Evolutionary conservation across 371 early-diverging fungal genomes (phyloP).

Genomic region (Mortierella sp.): DNA sequence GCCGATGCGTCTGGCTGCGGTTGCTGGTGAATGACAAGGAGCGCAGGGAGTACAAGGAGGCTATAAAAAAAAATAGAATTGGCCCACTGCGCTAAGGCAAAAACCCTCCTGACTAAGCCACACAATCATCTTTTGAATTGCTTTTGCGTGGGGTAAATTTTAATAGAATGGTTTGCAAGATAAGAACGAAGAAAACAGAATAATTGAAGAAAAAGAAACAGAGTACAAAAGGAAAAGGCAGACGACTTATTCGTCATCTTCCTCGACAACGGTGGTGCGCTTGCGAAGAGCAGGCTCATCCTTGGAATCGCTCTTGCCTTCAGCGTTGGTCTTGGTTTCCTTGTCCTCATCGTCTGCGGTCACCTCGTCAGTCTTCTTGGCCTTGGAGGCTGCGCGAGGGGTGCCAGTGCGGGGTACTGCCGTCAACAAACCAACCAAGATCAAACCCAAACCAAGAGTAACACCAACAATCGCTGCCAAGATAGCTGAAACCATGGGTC

Average conservation of each 20-base stretch:
- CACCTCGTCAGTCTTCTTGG: constrained; percentile 61
- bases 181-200: neutral
- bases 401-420: constrained; percentile 34
- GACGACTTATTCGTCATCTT: constrained; percentile 19
- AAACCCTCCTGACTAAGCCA: neutral
- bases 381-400: constrained; percentile 33
- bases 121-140: neutral
- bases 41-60: neutral
- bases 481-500: constrained; percentile 63
- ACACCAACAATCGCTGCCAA: constrained; percentile 56
- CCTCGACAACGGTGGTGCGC: constrained; percentile 32
- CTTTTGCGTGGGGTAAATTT: neutral
- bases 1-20: neutral
- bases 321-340: constrained; percentile 6
- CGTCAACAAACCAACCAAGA: constrained; percentile 56
- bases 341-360: constrained; percentile 50
- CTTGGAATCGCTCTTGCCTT: constrained; percentile 14
- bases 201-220: neutral
- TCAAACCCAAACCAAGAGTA: constrained; percentile 56
- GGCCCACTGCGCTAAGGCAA: neutral
- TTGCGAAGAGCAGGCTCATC: constrained; percentile 25
- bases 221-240: neutral
- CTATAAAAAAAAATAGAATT: neutral
- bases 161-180: neutral
- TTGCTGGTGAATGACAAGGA: neutral